A percentile compares a stretch with the other conserved stretches of the same genome.
These are phyloP conservation scores for Colletotrichum chrysophilum DNA, from an alignment of 2,329 filamentous ascomycete genomes.

Conservation along the genomic window DNA sequence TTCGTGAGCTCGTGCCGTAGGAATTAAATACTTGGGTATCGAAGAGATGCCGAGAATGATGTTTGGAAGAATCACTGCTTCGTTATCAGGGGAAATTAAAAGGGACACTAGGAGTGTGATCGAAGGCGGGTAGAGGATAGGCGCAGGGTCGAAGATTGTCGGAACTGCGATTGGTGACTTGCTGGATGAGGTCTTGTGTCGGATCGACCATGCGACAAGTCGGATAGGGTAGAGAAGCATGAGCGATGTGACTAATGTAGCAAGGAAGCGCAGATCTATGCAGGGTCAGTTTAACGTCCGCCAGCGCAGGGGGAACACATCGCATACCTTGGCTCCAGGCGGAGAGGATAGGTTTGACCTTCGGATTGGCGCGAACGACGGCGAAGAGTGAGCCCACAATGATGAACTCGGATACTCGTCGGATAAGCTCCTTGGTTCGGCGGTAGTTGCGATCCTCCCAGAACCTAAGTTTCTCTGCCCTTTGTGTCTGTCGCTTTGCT, in stretches of 20 bases:
- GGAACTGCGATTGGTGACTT: conserved; percentile 62
- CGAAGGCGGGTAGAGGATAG: conserved; percentile 82
- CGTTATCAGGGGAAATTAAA: conserved; percentile 69
- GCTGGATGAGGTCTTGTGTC: conserved; percentile 40
- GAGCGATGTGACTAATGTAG: conserved; percentile 42
- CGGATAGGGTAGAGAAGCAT: conserved; percentile 64
- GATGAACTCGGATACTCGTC: conserved; percentile 57
- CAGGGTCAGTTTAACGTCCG: conserved; percentile 23
- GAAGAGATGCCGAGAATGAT: conserved; percentile 82
- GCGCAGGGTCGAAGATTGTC: conserved; percentile 85
- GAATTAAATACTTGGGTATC: conserved; percentile 75
- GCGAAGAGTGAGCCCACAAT: conserved; percentile 55
- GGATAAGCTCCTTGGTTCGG: conserved; percentile 55
- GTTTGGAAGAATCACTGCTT: conserved; percentile 73
- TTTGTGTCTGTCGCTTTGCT: conserved; percentile 4
- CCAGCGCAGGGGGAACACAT: not conserved
- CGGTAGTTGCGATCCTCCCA: conserved; percentile 35
- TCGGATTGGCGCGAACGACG: conserved; percentile 51
- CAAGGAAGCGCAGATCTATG: conserved; percentile 49
- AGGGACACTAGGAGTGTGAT: conserved; percentile 80
- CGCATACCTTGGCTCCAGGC: conserved; percentile 55
- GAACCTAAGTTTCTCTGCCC: not conserved
- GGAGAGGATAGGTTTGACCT: conserved; percentile 49
- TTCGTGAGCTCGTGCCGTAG: conserved; percentile 60
- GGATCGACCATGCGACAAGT: conserved; percentile 55